phyloP scores from a whole-genome alignment of 768 basidiomycete species.

The Steccherinum ochraceum region DNA sequence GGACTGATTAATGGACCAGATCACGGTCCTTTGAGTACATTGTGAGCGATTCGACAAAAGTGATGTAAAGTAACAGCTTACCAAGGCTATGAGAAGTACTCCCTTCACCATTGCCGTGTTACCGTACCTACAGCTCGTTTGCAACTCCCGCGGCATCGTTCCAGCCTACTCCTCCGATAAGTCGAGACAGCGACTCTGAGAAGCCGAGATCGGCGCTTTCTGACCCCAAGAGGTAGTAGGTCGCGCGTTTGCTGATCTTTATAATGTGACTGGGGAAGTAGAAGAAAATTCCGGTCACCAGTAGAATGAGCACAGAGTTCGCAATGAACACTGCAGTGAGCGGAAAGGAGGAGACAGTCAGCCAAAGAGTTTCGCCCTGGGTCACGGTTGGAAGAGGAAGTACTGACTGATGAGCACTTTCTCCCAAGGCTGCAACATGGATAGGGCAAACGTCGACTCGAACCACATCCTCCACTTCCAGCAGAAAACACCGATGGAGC shows the following conservation, averaged over 20 bases:
- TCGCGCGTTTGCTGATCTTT: slow-evolving; percentile 44
- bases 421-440: slow-evolving; percentile 66
- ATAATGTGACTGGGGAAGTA: slow-evolving; percentile 55
- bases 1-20: too few relatives aligned
- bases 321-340: slow-evolving; percentile 33
- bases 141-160: too few relatives aligned
- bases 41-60: too few relatives aligned
- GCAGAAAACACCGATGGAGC: slow-evolving; percentile 20
- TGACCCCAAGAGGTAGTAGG: slow-evolving; percentile 60
- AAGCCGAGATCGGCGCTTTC: slow-evolving; percentile 22
- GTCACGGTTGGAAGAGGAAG: too few relatives aligned
- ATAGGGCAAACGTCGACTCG: slow-evolving; percentile 55
- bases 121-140: too few relatives aligned
- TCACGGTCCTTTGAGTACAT: too few relatives aligned
- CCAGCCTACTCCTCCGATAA: neutral
- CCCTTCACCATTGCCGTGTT: too few relatives aligned
- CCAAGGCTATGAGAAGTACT: too few relatives aligned
- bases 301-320: slow-evolving; percentile 32
- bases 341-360: neutral
- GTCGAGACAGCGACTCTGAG: neutral
- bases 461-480: slow-evolving; percentile 50
- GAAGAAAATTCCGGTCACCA: slow-evolving; percentile 44
- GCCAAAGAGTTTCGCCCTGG: too few relatives aligned
- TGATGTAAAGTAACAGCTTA: too few relatives aligned
- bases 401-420: slow-evolving; percentile 50